A percentile compares a stretch with the other conserved stretches of the same genome.
Evolutionary conservation across 257 asterid genomes (phyloP).

Genomic region (Fraxinus pennsylvanica): DNA sequence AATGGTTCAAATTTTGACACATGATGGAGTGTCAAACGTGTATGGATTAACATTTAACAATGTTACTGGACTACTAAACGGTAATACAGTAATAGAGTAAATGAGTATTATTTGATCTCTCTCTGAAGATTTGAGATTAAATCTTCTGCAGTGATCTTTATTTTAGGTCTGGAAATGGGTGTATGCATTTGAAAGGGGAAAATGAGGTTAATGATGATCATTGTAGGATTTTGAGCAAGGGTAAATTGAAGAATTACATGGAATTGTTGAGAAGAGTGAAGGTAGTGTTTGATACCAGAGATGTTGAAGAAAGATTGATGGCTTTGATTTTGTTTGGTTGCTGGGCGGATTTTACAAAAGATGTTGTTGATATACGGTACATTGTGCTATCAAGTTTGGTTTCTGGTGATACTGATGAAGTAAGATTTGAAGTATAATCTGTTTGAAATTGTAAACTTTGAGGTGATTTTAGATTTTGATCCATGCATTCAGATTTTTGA

Average conservation of each 20-base stretch:
- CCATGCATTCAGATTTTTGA: slow-evolving; percentile 14
- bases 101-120: too few relatives aligned
- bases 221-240: slow-evolving; percentile 48
- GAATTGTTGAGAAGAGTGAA: slow-evolving; percentile 77
- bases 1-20: too few relatives aligned
- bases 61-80: too few relatives aligned
- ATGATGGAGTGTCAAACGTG: too few relatives aligned
- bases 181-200: too few relatives aligned
- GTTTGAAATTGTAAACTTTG: neutral
- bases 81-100: too few relatives aligned
- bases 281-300: slow-evolving; percentile 72
- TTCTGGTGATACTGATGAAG: slow-evolving; percentile 54
- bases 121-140: too few relatives aligned
- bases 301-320: slow-evolving; percentile 61
- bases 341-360: slow-evolving; percentile 67
- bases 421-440: slow-evolving; percentile 22
- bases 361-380: slow-evolving; percentile 60
- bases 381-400: slow-evolving; percentile 68
- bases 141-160: too few relatives aligned
- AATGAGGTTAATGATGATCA: slow-evolving; percentile 17
- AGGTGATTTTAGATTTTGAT: slow-evolving; percentile 19
- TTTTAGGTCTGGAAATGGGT: too few relatives aligned
- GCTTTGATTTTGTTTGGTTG: slow-evolving; percentile 75
- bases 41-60: too few relatives aligned
- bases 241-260: slow-evolving; percentile 52